phyloP scores from a whole-genome alignment of 228 moss, liverwort and hornwort genomes.

The Sphagnum fallax region DNA sequence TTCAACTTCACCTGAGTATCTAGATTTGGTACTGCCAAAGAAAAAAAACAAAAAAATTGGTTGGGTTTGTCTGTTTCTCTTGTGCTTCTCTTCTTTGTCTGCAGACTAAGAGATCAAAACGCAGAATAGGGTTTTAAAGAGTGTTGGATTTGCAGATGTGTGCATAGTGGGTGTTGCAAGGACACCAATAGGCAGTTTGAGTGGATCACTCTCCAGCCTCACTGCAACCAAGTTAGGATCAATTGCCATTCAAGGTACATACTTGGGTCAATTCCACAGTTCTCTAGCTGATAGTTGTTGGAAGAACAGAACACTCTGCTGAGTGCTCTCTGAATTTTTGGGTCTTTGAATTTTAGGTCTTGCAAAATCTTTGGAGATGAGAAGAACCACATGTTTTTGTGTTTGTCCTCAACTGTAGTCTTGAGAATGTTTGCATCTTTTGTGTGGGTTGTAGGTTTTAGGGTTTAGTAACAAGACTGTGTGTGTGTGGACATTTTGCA shows the following conservation, averaged over 20 bases:
- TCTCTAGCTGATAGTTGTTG: not conserved
- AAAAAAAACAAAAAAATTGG: not conserved
- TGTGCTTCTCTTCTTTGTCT: not conserved
- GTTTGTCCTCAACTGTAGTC: not conserved
- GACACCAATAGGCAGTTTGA: constrained; percentile 90
- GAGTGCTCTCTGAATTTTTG: too few species aligned
- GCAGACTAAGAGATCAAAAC: too few species aligned
- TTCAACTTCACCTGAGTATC: not conserved
- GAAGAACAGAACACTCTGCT: not conserved
- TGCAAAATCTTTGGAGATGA: not conserved
- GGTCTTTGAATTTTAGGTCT: not conserved
- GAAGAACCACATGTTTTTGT: not conserved
- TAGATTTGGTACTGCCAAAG: not conserved
- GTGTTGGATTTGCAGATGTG: constrained; percentile 54
- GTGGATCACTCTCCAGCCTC: constrained; percentile 72
- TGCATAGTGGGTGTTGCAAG: constrained; percentile 88
- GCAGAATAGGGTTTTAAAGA: not conserved
- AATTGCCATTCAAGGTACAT: constrained; percentile 73
- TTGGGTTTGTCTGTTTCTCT: not conserved
- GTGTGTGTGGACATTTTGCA: not conserved
- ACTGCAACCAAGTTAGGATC: constrained; percentile 82
- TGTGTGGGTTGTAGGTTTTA: not conserved
- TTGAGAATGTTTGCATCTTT: not conserved
- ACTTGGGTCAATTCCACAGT: not conserved
- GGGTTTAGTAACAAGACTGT: not conserved